Evolutionary conservation across 768 basidiomycete species (phyloP), one percentile per base, ranked within the genome.

Genomic region (Tricholoma saponaceum): DNA sequence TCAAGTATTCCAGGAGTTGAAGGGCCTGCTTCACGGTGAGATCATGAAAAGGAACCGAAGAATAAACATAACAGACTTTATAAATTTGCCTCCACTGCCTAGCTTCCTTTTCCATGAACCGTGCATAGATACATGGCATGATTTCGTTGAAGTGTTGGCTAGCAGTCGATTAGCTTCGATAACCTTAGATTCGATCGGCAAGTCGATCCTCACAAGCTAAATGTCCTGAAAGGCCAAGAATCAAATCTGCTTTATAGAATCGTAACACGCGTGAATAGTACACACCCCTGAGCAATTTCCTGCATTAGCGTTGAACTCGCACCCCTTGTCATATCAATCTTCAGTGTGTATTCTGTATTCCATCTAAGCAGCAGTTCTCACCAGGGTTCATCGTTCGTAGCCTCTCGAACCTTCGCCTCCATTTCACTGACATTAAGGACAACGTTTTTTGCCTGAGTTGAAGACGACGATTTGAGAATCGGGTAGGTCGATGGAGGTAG

Each of bases 81-180:
- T 99, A 99, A 57, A 99, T 98, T 72, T 99, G 95, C 33, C 97
- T 81, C 97, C 97, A 99, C 69, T 99, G 92, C 20, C 90, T 79
- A 0, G 97, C 97, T 73, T 99, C 97, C 74, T 98, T 98, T 72
- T 98, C 92, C 87, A 95, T 96, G 71, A 96, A 97, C 25, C 93
- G 84, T 8, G 86, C 81, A 72, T 97, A 98, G 64, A 98, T 97
- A 67, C 85, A 86, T 3, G 97, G 96, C 95, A 99, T 98, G 69
- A 98, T 94, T 77, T 99, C 96, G 73, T 98, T 99, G 75, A 99
- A 99, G 61, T 95, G 85, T 80, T 95, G 93, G 75, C 95, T 97
- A 69, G 2, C 10, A 43, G n/a, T 41, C 50, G 12, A 58, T 60
- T n/a, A 61, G 56, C 37, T 18, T 16, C n/a, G 3, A 50, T 35